A percentile compares a stretch with the other conserved stretches of the same genome.
These are phyloP conservation scores for Botryotinia globosa DNA, from an alignment of 2,329 filamentous ascomycete genomes.

Conservation along the genomic window DNA sequence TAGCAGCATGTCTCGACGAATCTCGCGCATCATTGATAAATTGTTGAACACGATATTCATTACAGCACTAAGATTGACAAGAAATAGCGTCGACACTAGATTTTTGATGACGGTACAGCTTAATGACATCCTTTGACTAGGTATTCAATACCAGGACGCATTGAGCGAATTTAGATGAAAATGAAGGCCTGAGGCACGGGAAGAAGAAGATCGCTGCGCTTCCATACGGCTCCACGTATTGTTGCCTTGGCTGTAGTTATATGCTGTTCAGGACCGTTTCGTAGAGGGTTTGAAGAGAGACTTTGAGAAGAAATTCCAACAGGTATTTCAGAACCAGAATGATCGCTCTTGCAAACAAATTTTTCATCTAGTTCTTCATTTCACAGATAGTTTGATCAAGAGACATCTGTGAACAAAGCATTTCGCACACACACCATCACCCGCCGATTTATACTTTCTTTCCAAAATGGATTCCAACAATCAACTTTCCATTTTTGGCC, in stretches of 20 bases:
- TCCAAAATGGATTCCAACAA: neutral
- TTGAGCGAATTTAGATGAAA: neutral
- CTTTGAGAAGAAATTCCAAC: neutral
- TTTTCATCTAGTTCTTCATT: neutral
- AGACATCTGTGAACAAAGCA: neutral
- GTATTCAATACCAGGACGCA: neutral
- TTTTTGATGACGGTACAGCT: neutral
- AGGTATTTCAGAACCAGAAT: neutral
- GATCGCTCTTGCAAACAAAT: neutral
- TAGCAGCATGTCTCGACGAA: too few relatives aligned
- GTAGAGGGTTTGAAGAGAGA: neutral
- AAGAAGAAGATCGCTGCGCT: neutral
- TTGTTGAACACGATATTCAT: neutral
- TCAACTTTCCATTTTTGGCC: neutral
- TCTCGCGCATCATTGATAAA: neutral
- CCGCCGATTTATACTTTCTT: neutral
- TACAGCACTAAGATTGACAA: too few relatives aligned
- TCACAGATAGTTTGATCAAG: neutral
- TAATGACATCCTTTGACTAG: neutral
- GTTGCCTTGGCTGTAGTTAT: neutral
- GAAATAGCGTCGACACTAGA: neutral
- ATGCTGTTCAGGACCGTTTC: neutral
- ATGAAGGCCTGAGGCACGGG: too few relatives aligned
- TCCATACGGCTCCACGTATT: fast-evolving
- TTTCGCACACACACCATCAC: neutral